Conservation (phyloP, 2,329 filamentous ascomycete genomes). For the Pyricularia pennisetigena region DNA sequence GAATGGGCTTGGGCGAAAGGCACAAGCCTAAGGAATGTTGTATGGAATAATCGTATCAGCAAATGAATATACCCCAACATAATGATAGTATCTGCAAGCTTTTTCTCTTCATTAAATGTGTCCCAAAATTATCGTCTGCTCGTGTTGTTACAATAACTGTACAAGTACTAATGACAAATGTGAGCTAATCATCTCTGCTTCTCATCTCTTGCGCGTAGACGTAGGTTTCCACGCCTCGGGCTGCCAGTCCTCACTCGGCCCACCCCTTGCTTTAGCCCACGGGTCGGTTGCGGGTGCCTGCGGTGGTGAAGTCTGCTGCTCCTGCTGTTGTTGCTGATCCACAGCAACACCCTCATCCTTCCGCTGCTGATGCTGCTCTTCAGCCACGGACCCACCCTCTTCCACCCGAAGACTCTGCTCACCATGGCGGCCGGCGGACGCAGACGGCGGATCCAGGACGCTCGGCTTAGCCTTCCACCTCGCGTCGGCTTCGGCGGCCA, state of each 20-base stretch:
- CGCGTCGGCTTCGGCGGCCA: conserved; percentile 53
- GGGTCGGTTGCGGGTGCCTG: conserved; percentile 30
- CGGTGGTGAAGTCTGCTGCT: background rate
- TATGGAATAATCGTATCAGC: background rate
- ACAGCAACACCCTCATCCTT: background rate
- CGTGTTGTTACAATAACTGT: background rate
- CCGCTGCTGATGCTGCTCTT: background rate
- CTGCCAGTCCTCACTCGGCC: conserved; percentile 57
- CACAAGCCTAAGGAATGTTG: background rate
- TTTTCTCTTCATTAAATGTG: background rate
- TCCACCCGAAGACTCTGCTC: conserved; percentile 5
- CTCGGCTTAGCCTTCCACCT: conserved; percentile 52
- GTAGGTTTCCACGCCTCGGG: conserved; percentile 46
- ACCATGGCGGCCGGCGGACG: background rate
- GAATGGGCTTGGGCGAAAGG: background rate
- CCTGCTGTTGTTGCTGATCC: background rate
- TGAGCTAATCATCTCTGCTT: conserved; percentile 2
- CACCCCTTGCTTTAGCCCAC: conserved; percentile 46
- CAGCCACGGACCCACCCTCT: background rate
- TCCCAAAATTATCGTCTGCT: background rate
- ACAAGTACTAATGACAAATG: background rate
- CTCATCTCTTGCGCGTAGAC: conserved; percentile 22
- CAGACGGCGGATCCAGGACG: conserved; percentile 28
- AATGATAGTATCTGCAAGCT: background rate
- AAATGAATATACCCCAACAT: background rate